Evolutionary conservation across 2,329 filamentous ascomycete species (phyloP), one percentile per base, ranked within the genome.

Genomic region (Aspergillus hiratsukae): DNA sequence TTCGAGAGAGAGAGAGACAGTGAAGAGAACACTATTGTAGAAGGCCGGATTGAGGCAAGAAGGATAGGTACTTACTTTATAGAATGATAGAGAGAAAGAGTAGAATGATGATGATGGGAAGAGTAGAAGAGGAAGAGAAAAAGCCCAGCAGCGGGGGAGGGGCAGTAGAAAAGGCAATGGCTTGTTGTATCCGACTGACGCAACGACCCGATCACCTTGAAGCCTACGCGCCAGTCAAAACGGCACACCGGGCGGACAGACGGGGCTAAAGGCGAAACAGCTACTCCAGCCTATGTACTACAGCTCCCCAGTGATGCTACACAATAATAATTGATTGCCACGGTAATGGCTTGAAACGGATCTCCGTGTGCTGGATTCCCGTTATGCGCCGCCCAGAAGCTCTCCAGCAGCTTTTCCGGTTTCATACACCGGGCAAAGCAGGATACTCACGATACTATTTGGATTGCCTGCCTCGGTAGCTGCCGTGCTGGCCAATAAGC

Each of bases 341-440:
- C 40, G 19, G 52, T 51, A 46, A 61, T 53, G 52, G 53, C 46
- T 41, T 37, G 49, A 27, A 49, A 57, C 57, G 52, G 52, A 57
- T 57, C 57, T 48, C 55, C 59, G 55, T 51, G 53, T 50, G 23
- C 48, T 45, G 45, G 21, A 51, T 61, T 65, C 61, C 69, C 69
- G 69, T 62, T 61, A 65, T 68, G 65, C 68, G 65, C 69, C 69
- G 69, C 62, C 61, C 52, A 55, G 53, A 58, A 64, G 59, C 52
- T 65, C 58, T 61, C 61, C 61, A 66, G 60, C 62, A 64, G 63
- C 62, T 62, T 72, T 72, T 72, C 72, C 71, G 70, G 71, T 74
- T 73, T 74, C 70, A 72, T 69, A 70, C 70, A 74, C 72, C 73
- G 72, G 72, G 70, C 67, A 72, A 75, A 73, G 67, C 72, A 74